Evolutionary conservation across 257 asterid species (phyloP).

Genomic region (Oldenlandia corymbosa): DNA sequence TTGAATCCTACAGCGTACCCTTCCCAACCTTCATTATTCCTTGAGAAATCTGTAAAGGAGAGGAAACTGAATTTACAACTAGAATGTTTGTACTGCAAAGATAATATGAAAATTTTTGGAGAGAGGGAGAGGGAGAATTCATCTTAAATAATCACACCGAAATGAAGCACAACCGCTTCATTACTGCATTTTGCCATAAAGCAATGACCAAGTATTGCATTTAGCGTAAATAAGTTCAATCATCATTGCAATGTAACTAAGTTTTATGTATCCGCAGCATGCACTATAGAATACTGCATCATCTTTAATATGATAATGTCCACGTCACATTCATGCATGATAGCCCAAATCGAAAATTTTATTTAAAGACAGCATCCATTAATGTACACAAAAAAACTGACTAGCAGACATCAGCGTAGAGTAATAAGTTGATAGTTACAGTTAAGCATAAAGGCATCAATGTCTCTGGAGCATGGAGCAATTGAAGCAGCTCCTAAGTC

Average conservation of each 20-base stretch:
- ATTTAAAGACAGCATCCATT: no score
- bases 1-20: conserved; percentile 38
- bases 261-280: no score
- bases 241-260: no score
- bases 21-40: conserved; percentile 47
- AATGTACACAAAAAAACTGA: no score
- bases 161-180: background rate
- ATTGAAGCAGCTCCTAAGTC: background rate
- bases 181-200: background rate
- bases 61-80: conserved; percentile 2
- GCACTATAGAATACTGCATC: no score
- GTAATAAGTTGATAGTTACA: no score
- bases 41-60: conserved; percentile 44
- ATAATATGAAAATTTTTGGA: background rate
- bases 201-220: background rate
- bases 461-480: background rate
- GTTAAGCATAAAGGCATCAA: background rate
- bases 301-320: background rate
- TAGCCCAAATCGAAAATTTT: no score
- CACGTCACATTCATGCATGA: background rate
- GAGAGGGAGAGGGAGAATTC: background rate
- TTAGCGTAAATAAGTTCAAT: background rate
- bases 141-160: background rate
- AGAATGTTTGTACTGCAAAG: background rate
- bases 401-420: no score